Percentiles rank a stretch among this genome's conserved stretches.
phyloP scores from a whole-genome alignment of 108 stramenopile species.

The Cyclotella choctawhatcheeana region DNA sequence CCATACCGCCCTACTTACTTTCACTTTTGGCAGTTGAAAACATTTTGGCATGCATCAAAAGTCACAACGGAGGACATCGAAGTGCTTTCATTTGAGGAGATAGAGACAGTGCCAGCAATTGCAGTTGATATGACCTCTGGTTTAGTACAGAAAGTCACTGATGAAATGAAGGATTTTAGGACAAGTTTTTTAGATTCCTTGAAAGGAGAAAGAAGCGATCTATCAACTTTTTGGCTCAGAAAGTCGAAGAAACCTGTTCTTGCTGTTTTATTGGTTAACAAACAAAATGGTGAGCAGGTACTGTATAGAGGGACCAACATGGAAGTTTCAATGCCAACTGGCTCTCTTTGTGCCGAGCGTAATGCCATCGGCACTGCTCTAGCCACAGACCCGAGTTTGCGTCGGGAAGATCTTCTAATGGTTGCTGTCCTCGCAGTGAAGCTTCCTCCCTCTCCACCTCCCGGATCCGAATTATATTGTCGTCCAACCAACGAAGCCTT shows the following conservation, averaged over 20 bases:
- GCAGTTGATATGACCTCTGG: conserved; percentile 58
- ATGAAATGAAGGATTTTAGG: conserved; percentile 88
- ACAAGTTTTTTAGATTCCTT: conserved; percentile 69
- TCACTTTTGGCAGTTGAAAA: conserved; percentile 95
- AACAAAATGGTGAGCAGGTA: conserved; percentile 52
- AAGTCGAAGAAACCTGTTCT: conserved; percentile 97
- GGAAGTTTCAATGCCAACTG: conserved; percentile 98
- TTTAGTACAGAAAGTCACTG: conserved; percentile 62
- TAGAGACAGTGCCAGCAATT: conserved; percentile 91
- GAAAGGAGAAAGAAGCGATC: conserved; percentile 67
- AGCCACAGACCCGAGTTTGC: conserved; percentile 79
- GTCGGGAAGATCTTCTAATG: conserved; percentile 76
- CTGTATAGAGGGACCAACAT: conserved; percentile 96
- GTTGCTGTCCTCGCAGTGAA: conserved; percentile 90
- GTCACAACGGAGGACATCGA: conserved; percentile 93
- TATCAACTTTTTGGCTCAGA: conserved; percentile 92
- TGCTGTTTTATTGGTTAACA: conserved; percentile 92
- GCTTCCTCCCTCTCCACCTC: conserved; percentile 43
- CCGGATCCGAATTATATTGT: conserved; percentile 25
- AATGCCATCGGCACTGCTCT: conserved; percentile 95
- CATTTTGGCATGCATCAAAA: conserved; percentile 93
- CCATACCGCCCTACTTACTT: conserved; percentile 92
- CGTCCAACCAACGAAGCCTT: conserved; percentile 20
- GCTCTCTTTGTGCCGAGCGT: conserved; percentile 96
- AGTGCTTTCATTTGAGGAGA: conserved; percentile 90